These are phyloP conservation scores for Polytrichum commune DNA, from an alignment of 225 moss, liverwort and hornwort genomes.

Conservation along the genomic window DNA sequence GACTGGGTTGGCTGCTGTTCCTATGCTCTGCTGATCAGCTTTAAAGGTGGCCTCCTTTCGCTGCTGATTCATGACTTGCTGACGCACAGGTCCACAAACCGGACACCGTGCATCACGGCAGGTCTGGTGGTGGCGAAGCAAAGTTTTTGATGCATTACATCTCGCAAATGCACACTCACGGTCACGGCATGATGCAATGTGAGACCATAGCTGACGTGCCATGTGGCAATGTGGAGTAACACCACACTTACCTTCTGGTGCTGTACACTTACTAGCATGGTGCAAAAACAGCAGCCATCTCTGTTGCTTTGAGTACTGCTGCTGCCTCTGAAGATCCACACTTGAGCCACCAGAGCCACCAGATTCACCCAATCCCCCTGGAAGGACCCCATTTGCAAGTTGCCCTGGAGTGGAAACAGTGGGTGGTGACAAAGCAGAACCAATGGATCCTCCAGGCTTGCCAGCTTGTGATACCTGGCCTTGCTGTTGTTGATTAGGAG, in stretches of 20 bases:
- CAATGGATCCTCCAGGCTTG: slow-evolving; percentile 39
- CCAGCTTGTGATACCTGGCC: slow-evolving; percentile 35
- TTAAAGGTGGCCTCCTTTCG: slow-evolving; percentile 49
- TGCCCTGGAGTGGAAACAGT: slow-evolving; percentile 31
- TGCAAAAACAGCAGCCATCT: slow-evolving; percentile 89
- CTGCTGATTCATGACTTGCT: slow-evolving; percentile 75
- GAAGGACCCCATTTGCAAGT: slow-evolving; percentile 47
- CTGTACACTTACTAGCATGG: slow-evolving; percentile 93
- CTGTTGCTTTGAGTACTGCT: slow-evolving; percentile 96
- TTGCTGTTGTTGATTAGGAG: slow-evolving; percentile 37
- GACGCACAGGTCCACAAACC: slow-evolving; percentile 95
- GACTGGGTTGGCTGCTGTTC: slow-evolving; percentile 36
- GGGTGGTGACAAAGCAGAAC: slow-evolving; percentile 50
- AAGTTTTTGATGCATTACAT: slow-evolving; percentile 90
- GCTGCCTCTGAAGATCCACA: slow-evolving; percentile 84
- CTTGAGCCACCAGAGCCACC: slow-evolving; percentile 29
- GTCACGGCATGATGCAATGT: slow-evolving; percentile 79
- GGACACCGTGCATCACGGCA: slow-evolving; percentile 89
- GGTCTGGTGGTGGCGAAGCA: slow-evolving; percentile 83
- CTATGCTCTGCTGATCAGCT: slow-evolving; percentile 39
- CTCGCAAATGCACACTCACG: slow-evolving; percentile 81
- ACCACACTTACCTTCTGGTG: slow-evolving; percentile 76
- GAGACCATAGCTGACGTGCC: slow-evolving; percentile 91
- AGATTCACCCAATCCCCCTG: slow-evolving; percentile 45
- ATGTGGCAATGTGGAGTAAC: slow-evolving; percentile 93